Evolutionary conservation across 306 rosid genomes (phyloP).

Genomic region (Fagus crenata): DNA sequence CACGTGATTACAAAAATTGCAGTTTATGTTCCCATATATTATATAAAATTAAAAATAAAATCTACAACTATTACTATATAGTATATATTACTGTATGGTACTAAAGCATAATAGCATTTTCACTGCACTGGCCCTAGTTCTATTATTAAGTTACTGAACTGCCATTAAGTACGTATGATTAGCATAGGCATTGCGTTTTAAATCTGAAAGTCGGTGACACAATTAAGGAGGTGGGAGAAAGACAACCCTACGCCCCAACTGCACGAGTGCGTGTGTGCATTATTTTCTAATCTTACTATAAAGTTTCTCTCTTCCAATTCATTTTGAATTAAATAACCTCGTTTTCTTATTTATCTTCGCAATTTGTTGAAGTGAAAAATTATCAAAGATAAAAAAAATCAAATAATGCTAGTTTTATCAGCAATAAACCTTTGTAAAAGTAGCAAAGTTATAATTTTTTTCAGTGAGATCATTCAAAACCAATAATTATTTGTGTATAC

Average conservation of each 20-base stretch:
- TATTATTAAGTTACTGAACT: neutral
- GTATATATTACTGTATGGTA: neutral
- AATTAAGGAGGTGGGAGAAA: neutral
- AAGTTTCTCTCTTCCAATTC: neutral
- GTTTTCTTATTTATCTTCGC: too few relatives aligned
- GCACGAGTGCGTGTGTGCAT: neutral
- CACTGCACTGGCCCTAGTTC: neutral
- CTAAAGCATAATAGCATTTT: neutral
- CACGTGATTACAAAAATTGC: conserved; percentile 48
- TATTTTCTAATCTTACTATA: neutral
- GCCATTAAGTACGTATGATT: neutral
- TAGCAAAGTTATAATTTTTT: too few relatives aligned
- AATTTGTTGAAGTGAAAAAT: too few relatives aligned
- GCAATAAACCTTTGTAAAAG: too few relatives aligned
- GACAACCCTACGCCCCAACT: neutral
- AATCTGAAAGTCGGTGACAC: conserved; percentile 46
- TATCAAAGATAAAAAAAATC: too few relatives aligned
- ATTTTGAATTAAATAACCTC: too few relatives aligned
- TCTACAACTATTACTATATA: too few relatives aligned
- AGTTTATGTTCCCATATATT: conserved; percentile 6
- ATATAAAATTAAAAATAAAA: too few relatives aligned
- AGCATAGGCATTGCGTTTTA: conserved; percentile 11
- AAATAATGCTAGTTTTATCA: too few relatives aligned
- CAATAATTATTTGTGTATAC: too few relatives aligned
- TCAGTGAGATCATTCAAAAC: too few relatives aligned